phyloP scores from a whole-genome alignment of 345 rosid genomes.

The Salix suchowensis region DNA sequence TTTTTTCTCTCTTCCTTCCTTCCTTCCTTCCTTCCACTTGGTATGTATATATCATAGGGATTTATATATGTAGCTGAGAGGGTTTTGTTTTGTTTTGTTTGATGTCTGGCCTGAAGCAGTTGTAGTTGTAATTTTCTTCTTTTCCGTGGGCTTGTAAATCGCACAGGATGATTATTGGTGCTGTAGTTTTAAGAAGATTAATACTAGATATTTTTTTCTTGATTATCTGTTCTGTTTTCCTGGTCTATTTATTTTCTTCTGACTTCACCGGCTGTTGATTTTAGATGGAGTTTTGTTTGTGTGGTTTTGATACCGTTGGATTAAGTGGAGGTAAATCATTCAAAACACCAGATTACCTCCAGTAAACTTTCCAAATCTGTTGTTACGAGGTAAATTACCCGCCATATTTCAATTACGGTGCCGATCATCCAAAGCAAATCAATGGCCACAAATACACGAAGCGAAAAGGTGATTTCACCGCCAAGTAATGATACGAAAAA shows the following conservation, averaged over 20 bases:
- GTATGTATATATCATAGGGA: constrained; percentile 27
- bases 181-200: constrained; percentile 3
- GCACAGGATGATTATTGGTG: constrained; percentile 16
- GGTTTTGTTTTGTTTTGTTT: not conserved
- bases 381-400: too few relatives aligned
- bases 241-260: too few relatives aligned
- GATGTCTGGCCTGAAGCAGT: not conserved
- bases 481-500: too few relatives aligned
- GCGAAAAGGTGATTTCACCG: too few relatives aligned
- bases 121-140: not conserved
- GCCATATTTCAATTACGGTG: too few relatives aligned
- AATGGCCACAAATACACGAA: too few relatives aligned
- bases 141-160: constrained; percentile 4
- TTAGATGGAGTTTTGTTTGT: too few relatives aligned
- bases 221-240: not conserved
- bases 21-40: not conserved
- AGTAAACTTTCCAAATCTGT: too few relatives aligned
- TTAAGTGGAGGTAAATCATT: not conserved
- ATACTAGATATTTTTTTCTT: not conserved
- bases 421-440: too few relatives aligned
- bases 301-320: too few relatives aligned
- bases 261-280: not conserved
- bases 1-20: not conserved
- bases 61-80: constrained; percentile 17
- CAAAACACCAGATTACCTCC: too few relatives aligned